Percentiles rank a stretch among this genome's conserved stretches.
phyloP scores from a whole-genome alignment of 192 early-diverging fungal genomes.

The Gonapodya prolifera region DNA sequence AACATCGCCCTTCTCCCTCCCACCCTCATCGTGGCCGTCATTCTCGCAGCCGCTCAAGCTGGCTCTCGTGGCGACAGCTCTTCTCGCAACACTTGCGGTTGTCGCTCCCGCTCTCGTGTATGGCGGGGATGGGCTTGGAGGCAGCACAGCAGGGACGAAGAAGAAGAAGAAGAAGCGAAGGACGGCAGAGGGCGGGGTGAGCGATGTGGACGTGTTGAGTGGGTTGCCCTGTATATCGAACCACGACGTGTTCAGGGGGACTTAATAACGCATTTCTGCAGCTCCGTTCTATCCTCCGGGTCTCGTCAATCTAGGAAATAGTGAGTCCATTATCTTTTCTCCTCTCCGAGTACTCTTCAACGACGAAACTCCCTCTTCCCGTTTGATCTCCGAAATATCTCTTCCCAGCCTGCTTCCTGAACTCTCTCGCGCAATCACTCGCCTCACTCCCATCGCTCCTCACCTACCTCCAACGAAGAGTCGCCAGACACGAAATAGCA shows the following conservation, averaged over 20 bases:
- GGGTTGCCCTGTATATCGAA: too few species aligned
- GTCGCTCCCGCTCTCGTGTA: too few species aligned
- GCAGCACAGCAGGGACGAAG: neutral
- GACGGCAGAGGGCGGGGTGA: neutral
- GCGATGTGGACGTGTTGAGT: too few species aligned
- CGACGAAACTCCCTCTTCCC: neutral
- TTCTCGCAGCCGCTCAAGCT: too few species aligned
- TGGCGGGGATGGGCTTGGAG: too few species aligned
- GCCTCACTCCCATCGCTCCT: neutral
- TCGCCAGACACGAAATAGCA: neutral
- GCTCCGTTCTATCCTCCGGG: neutral
- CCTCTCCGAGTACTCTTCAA: neutral
- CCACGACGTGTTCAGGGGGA: too few species aligned
- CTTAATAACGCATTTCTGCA: too few species aligned
- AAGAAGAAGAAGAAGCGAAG: neutral
- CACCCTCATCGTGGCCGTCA: too few species aligned
- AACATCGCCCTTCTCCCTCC: too few species aligned
- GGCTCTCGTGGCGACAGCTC: too few species aligned
- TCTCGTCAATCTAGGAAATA: neutral
- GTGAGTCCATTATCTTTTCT: neutral
- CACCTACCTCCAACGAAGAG: neutral
- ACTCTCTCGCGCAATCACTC: neutral
- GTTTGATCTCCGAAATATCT: neutral
- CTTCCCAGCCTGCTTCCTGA: neutral
- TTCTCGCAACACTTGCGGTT: too few species aligned